Percentiles rank a stretch among this genome's conserved stretches.
phyloP scores from a whole-genome alignment of 352 stramenopile genomes.

The Globisporangium cylindrosporum region DNA sequence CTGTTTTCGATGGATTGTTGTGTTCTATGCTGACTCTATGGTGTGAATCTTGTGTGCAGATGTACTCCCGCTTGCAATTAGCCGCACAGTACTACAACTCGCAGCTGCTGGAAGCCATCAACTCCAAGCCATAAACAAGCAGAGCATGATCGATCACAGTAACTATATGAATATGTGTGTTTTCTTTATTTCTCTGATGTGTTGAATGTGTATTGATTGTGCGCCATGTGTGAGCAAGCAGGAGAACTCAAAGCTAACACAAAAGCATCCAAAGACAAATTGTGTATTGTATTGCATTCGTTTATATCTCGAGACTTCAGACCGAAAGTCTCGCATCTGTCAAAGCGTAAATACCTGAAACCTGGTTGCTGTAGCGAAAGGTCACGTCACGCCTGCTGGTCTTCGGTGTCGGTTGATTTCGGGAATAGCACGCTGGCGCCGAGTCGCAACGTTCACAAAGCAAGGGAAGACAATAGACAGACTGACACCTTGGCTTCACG shows the following conservation, averaged over 20 bases:
- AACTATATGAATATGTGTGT: slow-evolving; percentile 9
- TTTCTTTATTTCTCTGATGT: slow-evolving; percentile 6
- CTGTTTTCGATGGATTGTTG: neutral
- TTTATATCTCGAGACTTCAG: neutral
- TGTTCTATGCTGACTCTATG: slow-evolving; percentile 6
- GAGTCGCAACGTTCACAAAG: neutral
- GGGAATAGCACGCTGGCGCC: neutral
- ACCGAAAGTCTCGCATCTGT: neutral
- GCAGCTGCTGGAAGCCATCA: slow-evolving; percentile 51
- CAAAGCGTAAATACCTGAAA: neutral
- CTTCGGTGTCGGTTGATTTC: neutral
- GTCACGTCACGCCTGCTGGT: slow-evolving; percentile 13
- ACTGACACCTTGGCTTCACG: neutral
- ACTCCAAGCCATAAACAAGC: slow-evolving; percentile 22
- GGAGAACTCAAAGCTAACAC: neutral
- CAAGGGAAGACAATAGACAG: neutral
- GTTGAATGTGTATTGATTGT: neutral
- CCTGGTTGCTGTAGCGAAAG: slow-evolving; percentile 2
- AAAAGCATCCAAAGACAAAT: neutral
- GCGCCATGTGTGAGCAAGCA: neutral
- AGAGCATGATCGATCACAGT: neutral
- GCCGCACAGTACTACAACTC: slow-evolving; percentile 68
- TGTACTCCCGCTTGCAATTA: slow-evolving; percentile 65
- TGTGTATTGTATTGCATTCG: neutral
- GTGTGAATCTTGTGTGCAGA: slow-evolving; percentile 25